Base-by-base conservation (phyloP, 768 basidiomycete species). In the Auriscalpium orientale region DNA sequence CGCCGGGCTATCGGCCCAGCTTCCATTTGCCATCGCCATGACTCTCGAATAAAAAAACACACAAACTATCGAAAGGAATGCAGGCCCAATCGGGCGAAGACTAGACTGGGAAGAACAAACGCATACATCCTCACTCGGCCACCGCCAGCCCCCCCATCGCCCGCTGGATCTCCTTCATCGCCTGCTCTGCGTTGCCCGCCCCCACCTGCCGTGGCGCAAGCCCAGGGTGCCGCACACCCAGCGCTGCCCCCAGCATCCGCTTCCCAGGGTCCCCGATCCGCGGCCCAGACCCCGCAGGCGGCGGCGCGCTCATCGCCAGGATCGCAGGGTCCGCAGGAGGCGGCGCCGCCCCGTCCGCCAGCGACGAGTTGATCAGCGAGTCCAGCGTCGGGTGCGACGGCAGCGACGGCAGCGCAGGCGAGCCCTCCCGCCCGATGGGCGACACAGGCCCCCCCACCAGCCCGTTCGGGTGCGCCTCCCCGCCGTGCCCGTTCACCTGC, bases 231-330 rank as follows among this genome's bases (percentile, higher is more conserved):
- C 90, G 79, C 58, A 92, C 79, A 46, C 91, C 91, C 55, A 93
- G 74, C 35, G 90, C 90, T 53, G 86, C 85, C 44, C 89, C 91
- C 21, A 93, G 77, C 90, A 93, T 93, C 65, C 91, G 78, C 74
- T 89, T 90, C 43, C 88, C 91, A 35, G 91, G 88, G 69, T 93
- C 89, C 37, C 91, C 91, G 63, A 93, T 91, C 65, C 85, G 80
- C 20, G 89, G 89, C n/a, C 83, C 84, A 34, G 61, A 53, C 35
- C 72, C 68, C n/a, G 69, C 66, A 45, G 68, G 67, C 3, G 71
- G 69, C 18, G 72, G 72, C 7, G 69, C 67, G 64, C 80, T 80
- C 21, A 80, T 77, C 12, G 80, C 76, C 51, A 89, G 67, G 57
- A 89, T 86, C 1, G 87, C 86, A 18, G 87, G 86, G 68, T 90